These are phyloP conservation scores for Eucalyptus sp. DNA, from an alignment of 345 rosid species.

Conservation along the genomic window DNA sequence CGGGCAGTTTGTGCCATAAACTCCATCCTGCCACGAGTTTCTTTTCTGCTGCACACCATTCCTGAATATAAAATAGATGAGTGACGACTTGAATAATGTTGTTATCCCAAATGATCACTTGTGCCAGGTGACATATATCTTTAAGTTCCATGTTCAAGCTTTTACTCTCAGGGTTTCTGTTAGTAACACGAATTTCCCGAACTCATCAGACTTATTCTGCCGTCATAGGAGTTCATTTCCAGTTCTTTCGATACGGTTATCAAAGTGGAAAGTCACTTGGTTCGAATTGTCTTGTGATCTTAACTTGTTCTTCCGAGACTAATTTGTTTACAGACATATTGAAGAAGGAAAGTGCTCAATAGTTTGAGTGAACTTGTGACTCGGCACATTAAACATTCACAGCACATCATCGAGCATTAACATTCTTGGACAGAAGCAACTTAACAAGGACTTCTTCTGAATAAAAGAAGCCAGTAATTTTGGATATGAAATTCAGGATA, in stretches of 20 bases:
- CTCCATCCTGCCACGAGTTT: constrained; percentile 81
- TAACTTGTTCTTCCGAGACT: neutral
- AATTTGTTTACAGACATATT: neutral
- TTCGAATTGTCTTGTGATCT: neutral
- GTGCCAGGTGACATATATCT: neutral
- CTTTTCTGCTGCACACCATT: constrained; percentile 78
- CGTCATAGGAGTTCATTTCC: neutral
- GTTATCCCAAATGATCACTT: neutral
- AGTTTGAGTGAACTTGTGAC: neutral
- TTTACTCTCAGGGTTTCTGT: neutral
- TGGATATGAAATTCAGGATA: neutral
- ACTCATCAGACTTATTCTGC: neutral
- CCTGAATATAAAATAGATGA: constrained; percentile 14
- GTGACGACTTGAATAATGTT: neutral
- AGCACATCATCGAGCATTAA: neutral
- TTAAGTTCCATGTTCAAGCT: neutral
- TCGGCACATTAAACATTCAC: neutral
- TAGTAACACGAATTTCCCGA: neutral
- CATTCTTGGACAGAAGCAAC: neutral
- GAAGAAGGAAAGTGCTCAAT: neutral
- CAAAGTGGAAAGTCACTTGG: neutral
- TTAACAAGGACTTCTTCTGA: neutral
- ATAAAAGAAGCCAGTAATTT: neutral
- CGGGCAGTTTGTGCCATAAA: constrained; percentile 73
- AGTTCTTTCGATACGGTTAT: neutral